Percentiles rank a stretch among this genome's conserved stretches.
Conservation (phyloP, 176 grass and related monocot species). For the Lolium multiflorum region DNA sequence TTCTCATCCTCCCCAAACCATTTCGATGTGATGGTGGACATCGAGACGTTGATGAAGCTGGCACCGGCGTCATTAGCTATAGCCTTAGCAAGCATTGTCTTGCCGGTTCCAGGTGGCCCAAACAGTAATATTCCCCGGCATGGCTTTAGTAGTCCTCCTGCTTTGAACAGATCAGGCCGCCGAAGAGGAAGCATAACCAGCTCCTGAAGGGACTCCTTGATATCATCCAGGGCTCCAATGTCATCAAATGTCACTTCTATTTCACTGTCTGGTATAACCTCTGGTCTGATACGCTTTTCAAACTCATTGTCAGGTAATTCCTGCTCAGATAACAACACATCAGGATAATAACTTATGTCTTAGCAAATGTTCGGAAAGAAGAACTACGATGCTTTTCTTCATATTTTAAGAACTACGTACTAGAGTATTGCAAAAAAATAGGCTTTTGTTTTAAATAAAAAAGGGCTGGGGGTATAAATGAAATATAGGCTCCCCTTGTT, state of each 20-base stretch:
- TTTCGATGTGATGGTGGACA: slow-evolving; percentile 98
- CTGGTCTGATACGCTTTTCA: slow-evolving; percentile 93
- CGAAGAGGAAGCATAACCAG: slow-evolving; percentile 97
- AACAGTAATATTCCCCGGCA: slow-evolving; percentile 91
- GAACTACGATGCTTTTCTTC: not conserved
- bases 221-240: slow-evolving; percentile 89
- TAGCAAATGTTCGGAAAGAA: not conserved
- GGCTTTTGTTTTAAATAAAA: no score
- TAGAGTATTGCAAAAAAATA: not conserved
- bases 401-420: not conserved
- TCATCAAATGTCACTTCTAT: slow-evolving; percentile 97
- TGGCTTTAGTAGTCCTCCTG: slow-evolving; percentile 91
- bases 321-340: slow-evolving; percentile 47
- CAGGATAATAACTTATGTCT: not conserved
- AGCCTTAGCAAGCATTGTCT: slow-evolving; percentile 98
- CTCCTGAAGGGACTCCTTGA: slow-evolving; percentile 97
- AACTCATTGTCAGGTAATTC: slow-evolving; percentile 97
- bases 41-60: slow-evolving; percentile 94
- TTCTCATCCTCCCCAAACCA: slow-evolving; percentile 99
- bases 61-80: slow-evolving; percentile 95
- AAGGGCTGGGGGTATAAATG: no score
- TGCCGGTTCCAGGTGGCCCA: slow-evolving; percentile 94
- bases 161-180: slow-evolving; percentile 91
- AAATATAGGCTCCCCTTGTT: no score
- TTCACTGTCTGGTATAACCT: slow-evolving; percentile 88